A percentile compares a stretch with the other conserved stretches of the same genome.
Evolutionary conservation across 169 alveolate species (phyloP).

Genomic region (Neospora caninum): DNA sequence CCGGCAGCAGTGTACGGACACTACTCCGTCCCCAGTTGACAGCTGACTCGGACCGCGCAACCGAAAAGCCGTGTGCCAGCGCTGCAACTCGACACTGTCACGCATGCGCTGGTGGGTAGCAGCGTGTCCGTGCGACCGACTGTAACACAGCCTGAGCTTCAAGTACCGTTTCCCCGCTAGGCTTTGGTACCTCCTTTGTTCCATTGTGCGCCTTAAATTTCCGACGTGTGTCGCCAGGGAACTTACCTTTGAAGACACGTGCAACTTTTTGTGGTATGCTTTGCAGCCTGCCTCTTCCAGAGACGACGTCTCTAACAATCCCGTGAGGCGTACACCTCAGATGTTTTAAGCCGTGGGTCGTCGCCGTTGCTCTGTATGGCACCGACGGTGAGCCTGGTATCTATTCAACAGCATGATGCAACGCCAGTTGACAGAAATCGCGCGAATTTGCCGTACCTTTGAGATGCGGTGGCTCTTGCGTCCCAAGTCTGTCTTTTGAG

Average conservation of each 20-base stretch:
- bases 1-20: background rate
- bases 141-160: background rate
- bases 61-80: background rate
- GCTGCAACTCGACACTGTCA: conserved; percentile 5
- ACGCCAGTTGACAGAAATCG: no score
- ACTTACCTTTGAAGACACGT: background rate
- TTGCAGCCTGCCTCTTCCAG: background rate
- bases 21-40: background rate
- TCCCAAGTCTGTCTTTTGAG: no score
- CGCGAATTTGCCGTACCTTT: no score
- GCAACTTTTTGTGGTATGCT: background rate
- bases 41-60: background rate
- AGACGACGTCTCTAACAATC: background rate
- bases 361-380: no score
- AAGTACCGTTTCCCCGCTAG: background rate
- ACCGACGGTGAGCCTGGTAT: no score
- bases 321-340: no score
- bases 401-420: no score
- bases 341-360: no score
- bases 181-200: background rate
- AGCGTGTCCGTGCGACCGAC: background rate
- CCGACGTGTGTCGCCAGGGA: background rate
- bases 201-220: background rate
- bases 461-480: no score
- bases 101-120: conserved; percentile 4